Evolutionary conservation across 148 eudicot species (phyloP).

Genomic region (Hydrangea macrophylla): DNA sequence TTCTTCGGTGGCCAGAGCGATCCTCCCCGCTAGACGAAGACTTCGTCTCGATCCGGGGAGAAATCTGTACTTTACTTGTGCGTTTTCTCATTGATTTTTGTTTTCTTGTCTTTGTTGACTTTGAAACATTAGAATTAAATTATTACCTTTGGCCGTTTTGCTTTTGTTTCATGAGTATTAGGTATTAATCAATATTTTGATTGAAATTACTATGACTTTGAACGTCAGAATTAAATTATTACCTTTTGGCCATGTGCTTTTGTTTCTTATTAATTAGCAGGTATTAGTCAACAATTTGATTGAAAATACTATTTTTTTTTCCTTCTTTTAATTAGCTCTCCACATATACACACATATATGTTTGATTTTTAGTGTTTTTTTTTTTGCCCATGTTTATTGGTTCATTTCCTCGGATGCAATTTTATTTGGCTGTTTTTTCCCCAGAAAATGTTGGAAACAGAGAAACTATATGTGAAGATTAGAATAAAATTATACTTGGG

Average conservation of each 20-base stretch:
- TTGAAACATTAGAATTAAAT: too few species aligned
- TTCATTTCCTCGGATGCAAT: background rate
- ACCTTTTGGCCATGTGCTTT: background rate
- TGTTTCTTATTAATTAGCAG: background rate
- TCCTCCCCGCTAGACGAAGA: conserved; percentile 62
- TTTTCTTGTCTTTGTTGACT: too few species aligned
- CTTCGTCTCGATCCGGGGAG: conserved; percentile 78
- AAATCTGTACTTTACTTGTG: conserved; percentile 77
- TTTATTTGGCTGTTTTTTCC: background rate
- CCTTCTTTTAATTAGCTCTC: background rate
- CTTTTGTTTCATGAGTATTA: background rate
- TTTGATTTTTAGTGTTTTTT: background rate
- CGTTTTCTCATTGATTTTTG: conserved; percentile 6
- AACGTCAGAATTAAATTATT: too few species aligned
- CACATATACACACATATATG: background rate
- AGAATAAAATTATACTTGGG: background rate
- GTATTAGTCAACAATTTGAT: too few species aligned
- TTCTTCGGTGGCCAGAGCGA: conserved; percentile 61
- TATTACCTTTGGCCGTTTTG: background rate
- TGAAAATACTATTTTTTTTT: background rate
- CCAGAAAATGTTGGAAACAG: background rate
- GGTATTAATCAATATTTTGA: too few species aligned
- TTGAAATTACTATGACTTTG: too few species aligned
- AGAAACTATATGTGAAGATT: too few species aligned
- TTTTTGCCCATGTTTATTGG: too few species aligned